These are phyloP conservation scores for Leccinellum rugosiceps DNA, from an alignment of 768 basidiomycete genomes.

Conservation along the genomic window DNA sequence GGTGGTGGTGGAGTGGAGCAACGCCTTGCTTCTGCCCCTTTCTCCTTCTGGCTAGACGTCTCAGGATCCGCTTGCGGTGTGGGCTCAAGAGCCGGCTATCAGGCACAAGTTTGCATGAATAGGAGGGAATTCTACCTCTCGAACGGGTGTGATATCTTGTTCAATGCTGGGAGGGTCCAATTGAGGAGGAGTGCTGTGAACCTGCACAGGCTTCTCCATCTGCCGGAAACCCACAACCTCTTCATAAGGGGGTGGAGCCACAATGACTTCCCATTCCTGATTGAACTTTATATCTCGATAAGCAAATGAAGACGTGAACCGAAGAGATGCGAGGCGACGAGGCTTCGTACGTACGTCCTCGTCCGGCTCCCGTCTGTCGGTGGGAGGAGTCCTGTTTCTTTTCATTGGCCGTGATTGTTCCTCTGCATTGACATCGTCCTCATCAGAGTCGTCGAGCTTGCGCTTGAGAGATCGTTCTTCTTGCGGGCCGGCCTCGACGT, in stretches of 20 bases:
- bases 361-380: slow-evolving; percentile 26
- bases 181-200: slow-evolving; percentile 6
- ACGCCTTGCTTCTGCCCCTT: slow-evolving; percentile 8
- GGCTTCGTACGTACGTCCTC: slow-evolving; percentile 25
- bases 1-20: slow-evolving; percentile 10
- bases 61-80: background rate
- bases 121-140: slow-evolving; percentile 14
- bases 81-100: slow-evolving; percentile 13
- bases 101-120: slow-evolving; percentile 1
- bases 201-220: slow-evolving; percentile 8
- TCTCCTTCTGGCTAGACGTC: slow-evolving; percentile 4
- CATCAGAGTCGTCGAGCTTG: slow-evolving; percentile 29
- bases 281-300: slow-evolving; percentile 17
- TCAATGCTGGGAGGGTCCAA: background rate
- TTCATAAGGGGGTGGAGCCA: slow-evolving; percentile 31
- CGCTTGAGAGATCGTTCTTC: slow-evolving; percentile 33
- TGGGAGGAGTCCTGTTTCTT: slow-evolving; percentile 43
- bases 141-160: slow-evolving; percentile 3
- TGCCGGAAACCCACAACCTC: slow-evolving; percentile 10
- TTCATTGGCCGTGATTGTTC: slow-evolving; percentile 27
- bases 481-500: slow-evolving; percentile 25
- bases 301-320: slow-evolving; percentile 12
- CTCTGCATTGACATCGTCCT: slow-evolving; percentile 29
- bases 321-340: background rate
- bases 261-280: slow-evolving; percentile 34